A percentile compares a stretch with the other conserved stretches of the same genome.
These are phyloP conservation scores for Scedosporium minutisporum DNA, from an alignment of 2,329 filamentous ascomycete genomes.

Conservation along the genomic window DNA sequence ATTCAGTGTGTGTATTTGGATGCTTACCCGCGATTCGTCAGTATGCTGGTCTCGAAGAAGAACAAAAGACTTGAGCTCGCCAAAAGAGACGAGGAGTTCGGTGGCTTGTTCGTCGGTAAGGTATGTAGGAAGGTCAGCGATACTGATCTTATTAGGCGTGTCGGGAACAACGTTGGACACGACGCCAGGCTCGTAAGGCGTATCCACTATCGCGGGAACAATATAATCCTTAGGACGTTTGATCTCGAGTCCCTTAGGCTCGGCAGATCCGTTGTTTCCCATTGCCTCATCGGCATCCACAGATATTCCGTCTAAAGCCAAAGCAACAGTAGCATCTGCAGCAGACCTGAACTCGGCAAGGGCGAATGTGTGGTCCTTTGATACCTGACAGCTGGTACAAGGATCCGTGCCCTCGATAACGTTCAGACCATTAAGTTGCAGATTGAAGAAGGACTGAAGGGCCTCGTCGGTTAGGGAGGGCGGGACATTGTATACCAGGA, in stretches of 20 bases:
- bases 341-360: slow-evolving; percentile 84
- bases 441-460: slow-evolving; percentile 81
- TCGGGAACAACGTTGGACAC: slow-evolving; percentile 78
- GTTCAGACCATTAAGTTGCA: slow-evolving; percentile 94
- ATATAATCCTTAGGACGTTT: slow-evolving; percentile 95
- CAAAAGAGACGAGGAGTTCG: slow-evolving; percentile 83
- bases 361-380: slow-evolving; percentile 70
- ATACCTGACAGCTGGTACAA: slow-evolving; percentile 74
- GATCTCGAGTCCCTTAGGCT: slow-evolving; percentile 55
- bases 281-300: slow-evolving; percentile 66
- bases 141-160: slow-evolving; percentile 88
- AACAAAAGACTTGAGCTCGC: slow-evolving; percentile 84
- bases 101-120: slow-evolving; percentile 85
- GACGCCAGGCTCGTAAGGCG: slow-evolving; percentile 63
- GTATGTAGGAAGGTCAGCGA: slow-evolving; percentile 80
- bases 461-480: slow-evolving; percentile 62
- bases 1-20: background rate
- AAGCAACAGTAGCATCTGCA: slow-evolving; percentile 79
- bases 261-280: slow-evolving; percentile 33
- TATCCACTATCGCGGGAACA: slow-evolving; percentile 67
- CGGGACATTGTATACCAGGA: slow-evolving; percentile 80
- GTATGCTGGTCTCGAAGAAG: slow-evolving; percentile 79
- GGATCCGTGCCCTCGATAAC: slow-evolving; percentile 76
- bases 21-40: slow-evolving; percentile 73
- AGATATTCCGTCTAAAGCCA: slow-evolving; percentile 79